Evolutionary conservation across 495 filamentous ascomycete species (phyloP).

Genomic region (Penicillium odoratum): DNA sequence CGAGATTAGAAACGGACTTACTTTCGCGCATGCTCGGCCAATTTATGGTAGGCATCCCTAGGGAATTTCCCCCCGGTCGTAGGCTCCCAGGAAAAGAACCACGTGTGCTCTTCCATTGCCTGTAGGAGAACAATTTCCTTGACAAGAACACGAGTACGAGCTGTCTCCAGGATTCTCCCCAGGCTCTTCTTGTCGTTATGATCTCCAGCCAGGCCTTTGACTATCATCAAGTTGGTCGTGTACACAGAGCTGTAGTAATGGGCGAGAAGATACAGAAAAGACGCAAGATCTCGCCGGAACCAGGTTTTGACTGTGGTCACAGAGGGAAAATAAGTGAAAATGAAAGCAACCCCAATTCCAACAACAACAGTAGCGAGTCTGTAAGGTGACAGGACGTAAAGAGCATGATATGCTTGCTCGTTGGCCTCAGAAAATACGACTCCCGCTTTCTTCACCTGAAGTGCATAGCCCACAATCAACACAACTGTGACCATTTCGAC

Average conservation of each 20-base stretch:
- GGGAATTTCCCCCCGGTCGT: conserved; percentile 38
- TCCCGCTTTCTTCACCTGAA: conserved; percentile 69
- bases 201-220: conserved; percentile 56
- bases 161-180: conserved; percentile 16
- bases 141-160: conserved; percentile 31
- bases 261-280: conserved; percentile 67
- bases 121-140: conserved; percentile 36
- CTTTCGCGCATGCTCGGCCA: conserved; percentile 34
- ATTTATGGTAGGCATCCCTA: conserved; percentile 29
- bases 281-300: conserved; percentile 62
- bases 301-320: conserved; percentile 68
- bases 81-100: conserved; percentile 36
- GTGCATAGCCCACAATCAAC: conserved; percentile 70
- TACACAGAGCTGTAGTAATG: conserved; percentile 70
- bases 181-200: conserved; percentile 18
- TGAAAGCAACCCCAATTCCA: conserved; percentile 68
- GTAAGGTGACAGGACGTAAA: conserved; percentile 67
- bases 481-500: conserved; percentile 67
- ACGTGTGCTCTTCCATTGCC: conserved; percentile 30
- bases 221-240: conserved; percentile 59
- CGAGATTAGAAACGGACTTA: conserved; percentile 61
- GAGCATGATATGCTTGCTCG: conserved; percentile 69
- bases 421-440: conserved; percentile 50
- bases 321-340: conserved; percentile 77
- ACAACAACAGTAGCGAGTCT: conserved; percentile 66